Percentiles rank a stretch among this genome's conserved stretches.
Evolutionary conservation across 257 asterid species (phyloP).

Genomic region (Nicotiana paniculata): DNA sequence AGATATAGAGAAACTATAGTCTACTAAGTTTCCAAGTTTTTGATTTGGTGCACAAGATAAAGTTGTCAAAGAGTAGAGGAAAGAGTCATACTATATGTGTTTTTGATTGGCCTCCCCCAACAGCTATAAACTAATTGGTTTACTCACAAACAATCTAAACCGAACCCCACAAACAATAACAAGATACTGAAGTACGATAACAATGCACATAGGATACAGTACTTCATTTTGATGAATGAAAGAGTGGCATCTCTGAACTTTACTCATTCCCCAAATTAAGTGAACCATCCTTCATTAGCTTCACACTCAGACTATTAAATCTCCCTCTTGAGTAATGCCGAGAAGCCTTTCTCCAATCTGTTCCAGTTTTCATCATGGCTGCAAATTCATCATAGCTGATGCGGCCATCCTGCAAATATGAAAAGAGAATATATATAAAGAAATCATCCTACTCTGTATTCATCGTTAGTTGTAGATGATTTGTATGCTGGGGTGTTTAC

Average conservation of each 20-base stretch:
- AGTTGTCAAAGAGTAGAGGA: too few relatives aligned
- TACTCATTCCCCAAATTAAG: constrained; percentile 69
- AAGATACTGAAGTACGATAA: constrained; percentile 12
- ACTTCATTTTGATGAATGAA: constrained; percentile 18
- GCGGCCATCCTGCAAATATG: constrained; percentile 63
- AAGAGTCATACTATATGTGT: too few relatives aligned
- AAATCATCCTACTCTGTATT: neutral
- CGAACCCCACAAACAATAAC: constrained; percentile 31
- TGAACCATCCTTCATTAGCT: constrained; percentile 87
- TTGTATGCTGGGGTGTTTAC: constrained; percentile 22
- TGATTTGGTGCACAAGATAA: too few relatives aligned
- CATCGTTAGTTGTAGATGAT: neutral
- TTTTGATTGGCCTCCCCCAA: too few relatives aligned
- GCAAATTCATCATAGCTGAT: constrained; percentile 85
- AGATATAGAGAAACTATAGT: too few relatives aligned
- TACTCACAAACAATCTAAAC: constrained; percentile 13
- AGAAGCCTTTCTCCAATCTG: constrained; percentile 96
- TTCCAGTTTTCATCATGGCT: constrained; percentile 92
- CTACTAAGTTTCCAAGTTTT: too few relatives aligned
- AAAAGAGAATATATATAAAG: neutral
- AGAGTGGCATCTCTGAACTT: constrained; percentile 17
- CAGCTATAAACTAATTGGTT: too few relatives aligned
- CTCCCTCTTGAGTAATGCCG: constrained; percentile 88
- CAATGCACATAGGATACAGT: constrained; percentile 14
- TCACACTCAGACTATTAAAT: constrained; percentile 72